These are phyloP conservation scores for Phoma sp. DNA, from an alignment of 2,329 filamentous ascomycete genomes.

Conservation along the genomic window DNA sequence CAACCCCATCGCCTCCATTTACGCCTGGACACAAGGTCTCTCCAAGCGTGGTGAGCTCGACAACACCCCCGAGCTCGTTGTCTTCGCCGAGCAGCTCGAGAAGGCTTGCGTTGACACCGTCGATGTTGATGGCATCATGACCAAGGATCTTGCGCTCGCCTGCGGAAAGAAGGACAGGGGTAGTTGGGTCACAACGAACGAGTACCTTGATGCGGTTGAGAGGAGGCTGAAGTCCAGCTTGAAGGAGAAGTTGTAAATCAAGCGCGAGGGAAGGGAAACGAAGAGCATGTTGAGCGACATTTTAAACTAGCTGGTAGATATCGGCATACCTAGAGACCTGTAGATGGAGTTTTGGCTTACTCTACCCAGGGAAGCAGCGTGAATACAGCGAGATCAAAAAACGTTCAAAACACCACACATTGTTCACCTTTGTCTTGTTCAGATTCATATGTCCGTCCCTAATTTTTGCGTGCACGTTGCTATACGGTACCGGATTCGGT, in stretches of 20 bases:
- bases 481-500: background rate
- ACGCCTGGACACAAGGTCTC: constrained; percentile 96
- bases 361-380: constrained; percentile 18
- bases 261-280: constrained; percentile 1
- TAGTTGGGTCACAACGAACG: constrained; percentile 86
- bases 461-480: background rate
- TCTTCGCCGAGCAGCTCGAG: constrained; percentile 91
- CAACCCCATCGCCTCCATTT: constrained; percentile 98
- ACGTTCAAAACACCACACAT: background rate
- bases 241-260: constrained; percentile 74
- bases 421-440: background rate
- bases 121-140: constrained; percentile 95
- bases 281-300: constrained; percentile 11
- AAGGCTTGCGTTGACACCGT: constrained; percentile 94
- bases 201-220: constrained; percentile 95
- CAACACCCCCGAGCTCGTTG: constrained; percentile 86
- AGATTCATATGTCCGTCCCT: background rate
- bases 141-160: constrained; percentile 96
- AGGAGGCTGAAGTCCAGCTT: constrained; percentile 81
- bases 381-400: constrained; percentile 19
- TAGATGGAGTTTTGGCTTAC: constrained; percentile 26
- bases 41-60: constrained; percentile 93
- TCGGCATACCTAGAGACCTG: constrained; percentile 23
- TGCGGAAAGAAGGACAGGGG: constrained; percentile 85
- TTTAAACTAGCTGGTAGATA: constrained; percentile 22